Base-by-base conservation (phyloP, 106 monocot species). In the Phalaenopsis aphrodite region DNA sequence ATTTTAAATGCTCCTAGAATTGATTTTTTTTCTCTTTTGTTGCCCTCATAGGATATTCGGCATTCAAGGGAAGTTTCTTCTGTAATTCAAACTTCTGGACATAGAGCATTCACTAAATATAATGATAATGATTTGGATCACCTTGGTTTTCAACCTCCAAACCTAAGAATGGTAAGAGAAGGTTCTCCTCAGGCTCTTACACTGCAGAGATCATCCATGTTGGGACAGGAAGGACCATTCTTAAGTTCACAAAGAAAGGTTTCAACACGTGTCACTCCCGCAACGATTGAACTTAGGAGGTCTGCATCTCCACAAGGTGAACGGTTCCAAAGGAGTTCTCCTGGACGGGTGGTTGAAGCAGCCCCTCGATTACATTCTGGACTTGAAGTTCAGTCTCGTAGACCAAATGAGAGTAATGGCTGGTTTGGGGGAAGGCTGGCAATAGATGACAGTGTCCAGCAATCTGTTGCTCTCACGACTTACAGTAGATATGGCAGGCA, bases 271-370 rank as follows among this genome's bases (percentile, higher is more conserved):
- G 72, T 72, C 55, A 84, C 87, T 66, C 81, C 85, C 73, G 48
- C 87, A 81, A 87, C 83, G 77, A 39, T 78, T 42, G 82, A 75
- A 67, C 7, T 80, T 36, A 79, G 82, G 76, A 79, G 81, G 69
- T 88, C 93, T 64, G 45, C 57, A 75, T 90, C 90, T 24, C 93
- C 93, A 76, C 45, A 73, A 8, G 78, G 55, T 72, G 82, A 85
- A 12, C 79, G 84, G 23, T 81, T 85, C 79, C 39, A 55, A 48
- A 79, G 76, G 56, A 67, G 72, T 75, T 87, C 87, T 71, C 79
- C 86, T 68, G 81, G 78, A 49, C 79, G 74, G 64, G n/a, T 72
- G 42, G 4, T 75, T 55, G 89, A 87, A 58, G 80, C 79, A 79
- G 57, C 89, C 19, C 84, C 84, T 77, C 82, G 82, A 76, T 86